Base-by-base conservation (phyloP, 2,329 filamentous ascomycete genomes). In the Neonectria neomacrospora region DNA sequence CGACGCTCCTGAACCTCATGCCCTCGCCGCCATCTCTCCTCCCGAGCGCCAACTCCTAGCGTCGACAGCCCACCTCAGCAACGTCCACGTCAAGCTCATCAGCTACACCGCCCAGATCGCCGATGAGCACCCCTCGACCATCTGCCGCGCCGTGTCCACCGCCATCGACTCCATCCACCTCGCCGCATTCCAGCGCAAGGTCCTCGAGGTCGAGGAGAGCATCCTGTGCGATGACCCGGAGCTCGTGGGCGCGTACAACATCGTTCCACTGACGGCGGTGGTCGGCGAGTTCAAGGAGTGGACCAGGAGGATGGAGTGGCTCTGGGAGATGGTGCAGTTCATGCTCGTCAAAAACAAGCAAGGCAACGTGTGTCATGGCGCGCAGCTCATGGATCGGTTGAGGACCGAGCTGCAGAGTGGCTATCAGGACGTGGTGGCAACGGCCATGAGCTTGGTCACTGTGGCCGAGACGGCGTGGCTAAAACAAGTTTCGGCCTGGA, bases 381-480 rank as follows among this genome's bases (percentile, higher is more conserved):
- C 92, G 10, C 83, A 83, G 53, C 80, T 97, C 44, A 95, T 98
- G 68, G 87, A 97, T 75, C 87, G 87, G 61, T 79, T 98, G 55
- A 86, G 93, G 32, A 80, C 82, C 14, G 92, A 95, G 78, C 83
- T 93, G 58, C 91, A 93, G 76, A 98, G 95, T 7, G 96, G 96
- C 14, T 98, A 96, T 77, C 83, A 88, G 8, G 94, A 97, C 73
- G 88, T 99, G 58, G 93, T 95, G 74, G 87, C 89, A 61, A 90
- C 92, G 41, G 91, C 93, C 0, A 80, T 88, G 66, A 88, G 90
- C 62, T 81, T 98, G 37, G 86, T 93, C n/a, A 86, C 83, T 14
- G 85, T 93, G 22, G 94, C 94, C 0, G 95, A 99, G 80, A 91
- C 88, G 30, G 91, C 94, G 9, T 99, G 96, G 96, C 81, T 98